phyloP scores from a whole-genome alignment of 129 eudicot species.

The Flaveria ramosissima region DNA sequence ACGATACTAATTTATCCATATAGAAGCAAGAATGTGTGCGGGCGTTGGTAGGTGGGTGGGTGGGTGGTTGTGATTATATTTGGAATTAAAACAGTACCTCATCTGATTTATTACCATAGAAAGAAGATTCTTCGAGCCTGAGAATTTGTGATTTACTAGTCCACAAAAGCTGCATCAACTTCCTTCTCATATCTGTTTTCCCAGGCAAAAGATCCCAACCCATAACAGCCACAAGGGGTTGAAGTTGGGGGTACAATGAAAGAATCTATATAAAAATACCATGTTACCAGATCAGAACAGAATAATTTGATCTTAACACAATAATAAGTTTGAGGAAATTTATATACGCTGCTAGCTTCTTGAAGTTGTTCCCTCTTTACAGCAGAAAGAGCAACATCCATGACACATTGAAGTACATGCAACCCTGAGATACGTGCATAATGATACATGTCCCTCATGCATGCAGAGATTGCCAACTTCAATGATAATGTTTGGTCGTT shows the following conservation, averaged over 20 bases:
- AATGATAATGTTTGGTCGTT: slow-evolving; percentile 39
- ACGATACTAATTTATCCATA: slow-evolving; percentile 18
- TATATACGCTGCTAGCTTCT: slow-evolving; percentile 74
- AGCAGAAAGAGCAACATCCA: slow-evolving; percentile 82
- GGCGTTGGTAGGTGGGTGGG: too few relatives aligned
- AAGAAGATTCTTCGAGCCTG: slow-evolving; percentile 78
- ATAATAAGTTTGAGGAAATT: slow-evolving; percentile 1
- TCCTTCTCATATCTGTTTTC: slow-evolving; percentile 73
- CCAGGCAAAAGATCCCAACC: slow-evolving; percentile 98
- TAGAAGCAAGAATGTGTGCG: not conserved
- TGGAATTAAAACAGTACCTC: slow-evolving; percentile 54
- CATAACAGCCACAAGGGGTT: slow-evolving; percentile 91
- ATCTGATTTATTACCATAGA: slow-evolving; percentile 65
- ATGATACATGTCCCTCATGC: slow-evolving; percentile 90
- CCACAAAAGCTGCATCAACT: slow-evolving; percentile 90
- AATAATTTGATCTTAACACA: slow-evolving; percentile 9
- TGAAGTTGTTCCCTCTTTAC: slow-evolving; percentile 76
- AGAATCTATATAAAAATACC: slow-evolving; percentile 57
- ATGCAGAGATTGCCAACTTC: slow-evolving; percentile 51
- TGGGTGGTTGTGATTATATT: not conserved
- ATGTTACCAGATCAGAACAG: not conserved
- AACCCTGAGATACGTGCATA: slow-evolving; percentile 88
- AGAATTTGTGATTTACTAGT: slow-evolving; percentile 83
- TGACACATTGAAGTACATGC: slow-evolving; percentile 75
- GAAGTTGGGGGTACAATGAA: slow-evolving; percentile 86